phyloP scores from a whole-genome alignment of 78 protist species.

The Planoprotostelium fungivorum region DNA sequence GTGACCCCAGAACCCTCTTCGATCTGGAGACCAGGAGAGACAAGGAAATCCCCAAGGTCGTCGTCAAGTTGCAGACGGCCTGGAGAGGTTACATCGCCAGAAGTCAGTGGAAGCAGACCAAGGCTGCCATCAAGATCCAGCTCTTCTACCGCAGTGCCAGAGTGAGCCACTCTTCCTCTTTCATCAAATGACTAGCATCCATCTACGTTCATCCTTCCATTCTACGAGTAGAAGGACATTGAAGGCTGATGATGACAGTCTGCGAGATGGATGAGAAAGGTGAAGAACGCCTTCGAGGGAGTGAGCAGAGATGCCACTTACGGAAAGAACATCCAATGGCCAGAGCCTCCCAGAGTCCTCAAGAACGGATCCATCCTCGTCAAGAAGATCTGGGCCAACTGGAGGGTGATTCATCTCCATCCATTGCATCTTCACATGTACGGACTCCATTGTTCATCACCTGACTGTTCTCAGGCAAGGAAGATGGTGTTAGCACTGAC shows the following conservation, averaged over 20 bases:
- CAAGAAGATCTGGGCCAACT: constrained; percentile 43
- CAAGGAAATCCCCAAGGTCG: constrained; percentile 47
- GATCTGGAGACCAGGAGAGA: constrained; percentile 66
- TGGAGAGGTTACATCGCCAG: constrained; percentile 54
- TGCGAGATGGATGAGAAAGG: constrained; percentile 19
- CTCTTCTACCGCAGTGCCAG: constrained; percentile 35
- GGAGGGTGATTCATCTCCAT: constrained; percentile 19
- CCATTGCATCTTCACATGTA: background rate
- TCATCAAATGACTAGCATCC: background rate
- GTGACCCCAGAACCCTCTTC: constrained; percentile 67
- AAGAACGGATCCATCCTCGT: constrained; percentile 19
- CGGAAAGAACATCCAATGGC: constrained; percentile 34
- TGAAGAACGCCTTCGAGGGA: constrained; percentile 17
- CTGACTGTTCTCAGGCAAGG: constrained; percentile 13
- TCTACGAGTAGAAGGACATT: background rate
- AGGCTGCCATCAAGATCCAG: constrained; percentile 46
- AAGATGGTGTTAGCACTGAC: constrained; percentile 33
- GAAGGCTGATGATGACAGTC: background rate
- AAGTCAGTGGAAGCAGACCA: constrained; percentile 19
- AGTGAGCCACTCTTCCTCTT: background rate
- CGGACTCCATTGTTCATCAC: background rate
- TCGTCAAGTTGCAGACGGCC: constrained; percentile 52
- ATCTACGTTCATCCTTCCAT: too few species aligned
- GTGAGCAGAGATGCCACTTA: constrained; percentile 23
- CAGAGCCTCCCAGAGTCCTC: constrained; percentile 30